A percentile compares a stretch with the other conserved stretches of the same genome.
Evolutionary conservation across 495 filamentous ascomycete species (phyloP).

Genomic region (Usnea hakonensis): DNA sequence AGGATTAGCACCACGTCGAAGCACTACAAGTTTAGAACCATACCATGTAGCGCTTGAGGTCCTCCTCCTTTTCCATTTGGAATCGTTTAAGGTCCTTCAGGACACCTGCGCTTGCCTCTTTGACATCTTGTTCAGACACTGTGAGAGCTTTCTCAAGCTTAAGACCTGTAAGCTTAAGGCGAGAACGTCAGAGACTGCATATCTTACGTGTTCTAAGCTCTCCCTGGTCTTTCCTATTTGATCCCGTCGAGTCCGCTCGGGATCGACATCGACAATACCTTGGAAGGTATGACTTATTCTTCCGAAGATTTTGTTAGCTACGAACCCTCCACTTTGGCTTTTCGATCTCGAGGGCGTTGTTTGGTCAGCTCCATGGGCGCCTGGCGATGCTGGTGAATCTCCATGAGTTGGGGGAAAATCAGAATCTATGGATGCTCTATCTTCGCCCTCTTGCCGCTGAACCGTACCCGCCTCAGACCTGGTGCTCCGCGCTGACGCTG

Average conservation of each 20-base stretch:
- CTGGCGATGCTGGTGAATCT: conserved; percentile 56
- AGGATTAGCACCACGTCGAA: neutral
- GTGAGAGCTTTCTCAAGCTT: conserved; percentile 84
- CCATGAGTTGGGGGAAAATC: conserved; percentile 89
- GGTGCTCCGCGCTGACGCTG: conserved; percentile 38
- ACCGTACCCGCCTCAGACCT: conserved; percentile 39
- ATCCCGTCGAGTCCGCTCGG: conserved; percentile 83
- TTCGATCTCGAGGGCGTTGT: conserved; percentile 41
- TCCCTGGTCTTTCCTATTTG: conserved; percentile 93
- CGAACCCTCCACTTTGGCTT: conserved; percentile 67
- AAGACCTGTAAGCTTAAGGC: conserved; percentile 1
- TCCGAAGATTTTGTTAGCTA: conserved; percentile 89
- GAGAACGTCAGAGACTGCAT: conserved; percentile 10
- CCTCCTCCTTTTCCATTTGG: conserved; percentile 88
- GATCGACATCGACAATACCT: conserved; percentile 92
- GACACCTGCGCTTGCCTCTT: conserved; percentile 78
- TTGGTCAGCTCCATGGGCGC: conserved; percentile 28
- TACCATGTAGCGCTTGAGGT: conserved; percentile 93
- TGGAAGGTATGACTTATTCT: conserved; percentile 90
- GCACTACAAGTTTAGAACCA: conserved; percentile 27
- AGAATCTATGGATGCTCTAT: conserved; percentile 80
- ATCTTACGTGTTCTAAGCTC: conserved; percentile 49
- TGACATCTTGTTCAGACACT: conserved; percentile 82
- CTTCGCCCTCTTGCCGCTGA: conserved; percentile 41
- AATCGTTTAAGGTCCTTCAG: conserved; percentile 86